Percentiles rank a stretch among this genome's conserved stretches.
Conservation (phyloP, 2,329 filamentous ascomycete species). For the Zymoseptoria ardabiliae region DNA sequence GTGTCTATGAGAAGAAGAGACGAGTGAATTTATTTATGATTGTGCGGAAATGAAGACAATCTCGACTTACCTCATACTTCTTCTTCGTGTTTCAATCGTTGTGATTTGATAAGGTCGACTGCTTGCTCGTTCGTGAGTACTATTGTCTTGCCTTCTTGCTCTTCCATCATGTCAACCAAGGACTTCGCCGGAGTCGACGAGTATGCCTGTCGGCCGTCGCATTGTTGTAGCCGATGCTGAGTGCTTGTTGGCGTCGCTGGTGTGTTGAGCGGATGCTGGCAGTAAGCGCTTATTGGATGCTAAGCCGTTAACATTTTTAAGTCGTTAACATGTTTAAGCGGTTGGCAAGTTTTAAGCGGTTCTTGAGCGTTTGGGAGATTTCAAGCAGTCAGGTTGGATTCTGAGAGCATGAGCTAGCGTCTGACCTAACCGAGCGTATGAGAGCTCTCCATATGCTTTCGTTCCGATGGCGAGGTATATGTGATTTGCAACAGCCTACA, state of each 20-base stretch:
- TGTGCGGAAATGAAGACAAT: neutral
- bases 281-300: neutral
- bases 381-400: neutral
- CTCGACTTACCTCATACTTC: neutral
- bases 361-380: neutral
- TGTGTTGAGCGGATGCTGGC: neutral
- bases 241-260: too few species aligned
- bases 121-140: too few species aligned
- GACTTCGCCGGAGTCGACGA: too few species aligned
- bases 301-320: neutral
- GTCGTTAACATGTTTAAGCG: neutral
- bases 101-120: neutral
- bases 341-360: neutral
- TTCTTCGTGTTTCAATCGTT: neutral
- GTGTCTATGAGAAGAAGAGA: neutral
- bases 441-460: neutral
- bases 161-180: too few species aligned
- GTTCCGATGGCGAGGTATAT: too few species aligned
- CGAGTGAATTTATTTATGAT: neutral
- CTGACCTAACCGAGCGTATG: neutral
- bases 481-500: neutral
- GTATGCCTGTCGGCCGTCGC: too few species aligned
- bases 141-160: too few species aligned
- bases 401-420: neutral
- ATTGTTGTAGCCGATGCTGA: too few species aligned